phyloP scores from a whole-genome alignment of 1,284 basidiomycete genomes.

The Puccinia triticina region DNA sequence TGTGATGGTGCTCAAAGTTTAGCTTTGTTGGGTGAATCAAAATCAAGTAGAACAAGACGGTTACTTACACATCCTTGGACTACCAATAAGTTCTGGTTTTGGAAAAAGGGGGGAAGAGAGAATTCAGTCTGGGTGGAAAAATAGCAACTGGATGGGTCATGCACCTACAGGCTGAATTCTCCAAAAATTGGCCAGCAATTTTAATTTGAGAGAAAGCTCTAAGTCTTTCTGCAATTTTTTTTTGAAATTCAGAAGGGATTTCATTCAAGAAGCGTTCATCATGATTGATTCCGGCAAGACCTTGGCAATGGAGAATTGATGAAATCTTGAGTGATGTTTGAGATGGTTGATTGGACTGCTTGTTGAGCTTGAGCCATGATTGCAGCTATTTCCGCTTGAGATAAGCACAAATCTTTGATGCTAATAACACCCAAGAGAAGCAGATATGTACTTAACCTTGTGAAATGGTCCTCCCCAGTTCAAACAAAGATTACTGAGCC shows the following conservation, averaged over 20 bases:
- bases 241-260: constrained; percentile 49
- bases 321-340: constrained; percentile 42
- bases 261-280: constrained; percentile 45
- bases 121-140: neutral
- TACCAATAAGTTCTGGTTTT: constrained; percentile 43
- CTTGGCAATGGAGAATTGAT: constrained; percentile 35
- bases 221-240: constrained; percentile 45
- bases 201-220: constrained; percentile 47
- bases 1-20: neutral
- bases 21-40: neutral
- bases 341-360: constrained; percentile 50
- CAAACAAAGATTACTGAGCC: constrained; percentile 40
- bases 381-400: constrained; percentile 11
- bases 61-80: constrained; percentile 41
- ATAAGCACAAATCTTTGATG: neutral
- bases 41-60: neutral
- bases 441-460: constrained; percentile 14
- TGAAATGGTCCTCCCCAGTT: constrained; percentile 43
- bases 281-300: constrained; percentile 39
- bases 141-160: neutral
- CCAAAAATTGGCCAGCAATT: constrained; percentile 50
- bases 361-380: constrained; percentile 49
- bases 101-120: neutral
- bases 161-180: constrained; percentile 44
- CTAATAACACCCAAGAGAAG: too few relatives aligned